phyloP scores from a whole-genome alignment of 2,329 filamentous ascomycete genomes.

The Cladosporium sp. region DNA sequence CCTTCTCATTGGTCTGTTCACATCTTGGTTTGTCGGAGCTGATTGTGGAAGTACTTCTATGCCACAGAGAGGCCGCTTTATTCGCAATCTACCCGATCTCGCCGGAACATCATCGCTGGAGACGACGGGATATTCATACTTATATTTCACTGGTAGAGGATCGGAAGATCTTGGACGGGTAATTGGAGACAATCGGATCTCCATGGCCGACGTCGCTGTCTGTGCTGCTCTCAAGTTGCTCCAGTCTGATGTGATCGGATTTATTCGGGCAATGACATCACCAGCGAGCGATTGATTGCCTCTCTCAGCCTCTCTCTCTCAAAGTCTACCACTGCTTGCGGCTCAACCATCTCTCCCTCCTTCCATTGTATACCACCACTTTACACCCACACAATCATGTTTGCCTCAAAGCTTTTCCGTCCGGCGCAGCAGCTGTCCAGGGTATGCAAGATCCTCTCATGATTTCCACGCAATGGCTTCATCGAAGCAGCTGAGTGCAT shows the following conservation, averaged over 20 bases:
- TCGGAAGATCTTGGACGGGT: too few species aligned
- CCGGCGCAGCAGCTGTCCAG: constrained; percentile 36
- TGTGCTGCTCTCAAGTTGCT: too few species aligned
- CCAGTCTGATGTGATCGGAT: neutral
- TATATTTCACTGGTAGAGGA: too few species aligned
- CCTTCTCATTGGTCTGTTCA: too few species aligned
- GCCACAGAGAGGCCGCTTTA: too few species aligned
- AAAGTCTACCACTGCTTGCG: neutral
- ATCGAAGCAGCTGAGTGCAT: neutral
- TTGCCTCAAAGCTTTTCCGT: constrained; percentile 39
- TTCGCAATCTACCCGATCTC: too few species aligned
- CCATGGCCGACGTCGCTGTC: neutral
- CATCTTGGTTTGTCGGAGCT: too few species aligned
- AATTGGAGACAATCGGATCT: too few species aligned
- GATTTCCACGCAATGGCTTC: constrained; percentile 8
- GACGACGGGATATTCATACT: too few species aligned
- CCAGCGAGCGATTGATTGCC: neutral
- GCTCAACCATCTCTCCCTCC: neutral
- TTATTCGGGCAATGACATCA: neutral
- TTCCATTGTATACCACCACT: neutral
- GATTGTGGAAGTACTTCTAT: too few species aligned
- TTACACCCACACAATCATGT: constrained; percentile 31
- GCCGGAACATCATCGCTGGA: too few species aligned
- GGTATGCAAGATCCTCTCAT: constrained; percentile 17
- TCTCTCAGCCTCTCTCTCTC: neutral